Conservation (phyloP, 495 filamentous ascomycete species). For the Penicillium paradoxum region DNA sequence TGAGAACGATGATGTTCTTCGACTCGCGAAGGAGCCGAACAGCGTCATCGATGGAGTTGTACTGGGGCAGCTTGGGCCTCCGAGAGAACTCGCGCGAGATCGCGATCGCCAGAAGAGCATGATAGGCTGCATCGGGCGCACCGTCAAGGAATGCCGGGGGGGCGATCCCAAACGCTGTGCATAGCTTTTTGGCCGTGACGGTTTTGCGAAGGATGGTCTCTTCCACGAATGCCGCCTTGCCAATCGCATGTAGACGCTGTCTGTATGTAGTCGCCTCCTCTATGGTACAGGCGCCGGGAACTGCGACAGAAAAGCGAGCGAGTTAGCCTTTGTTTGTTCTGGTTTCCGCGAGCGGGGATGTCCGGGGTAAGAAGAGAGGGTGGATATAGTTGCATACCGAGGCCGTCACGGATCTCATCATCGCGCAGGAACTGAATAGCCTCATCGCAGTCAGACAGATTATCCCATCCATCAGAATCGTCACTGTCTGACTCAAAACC, state of each 20-base stretch:
- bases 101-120: constrained; percentile 66
- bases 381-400: constrained; percentile 32
- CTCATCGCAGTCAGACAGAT: constrained; percentile 63
- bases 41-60: constrained; percentile 86
- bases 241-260: constrained; percentile 65
- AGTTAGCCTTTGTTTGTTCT: constrained; percentile 15
- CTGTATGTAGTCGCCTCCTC: constrained; percentile 68
- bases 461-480: constrained; percentile 63
- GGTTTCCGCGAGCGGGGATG: constrained; percentile 23
- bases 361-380: constrained; percentile 19
- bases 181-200: constrained; percentile 74
- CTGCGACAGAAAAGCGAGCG: constrained; percentile 11
- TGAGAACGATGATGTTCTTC: constrained; percentile 86
- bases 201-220: constrained; percentile 62
- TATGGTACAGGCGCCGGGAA: constrained; percentile 62
- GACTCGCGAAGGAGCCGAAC: constrained; percentile 67
- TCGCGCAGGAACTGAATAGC: constrained; percentile 59
- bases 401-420: constrained; percentile 53
- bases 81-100: constrained; percentile 79
- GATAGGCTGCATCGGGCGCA: constrained; percentile 67
- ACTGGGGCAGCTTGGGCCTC: constrained; percentile 70
- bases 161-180: constrained; percentile 85
- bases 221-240: constrained; percentile 68
- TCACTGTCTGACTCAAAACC: constrained; percentile 56
- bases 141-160: constrained; percentile 74